Evolutionary conservation across 1,139 yeast genomes (phyloP), one percentile per base, ranked within the genome.

Genomic region (Magnusiomyces ingens): DNA sequence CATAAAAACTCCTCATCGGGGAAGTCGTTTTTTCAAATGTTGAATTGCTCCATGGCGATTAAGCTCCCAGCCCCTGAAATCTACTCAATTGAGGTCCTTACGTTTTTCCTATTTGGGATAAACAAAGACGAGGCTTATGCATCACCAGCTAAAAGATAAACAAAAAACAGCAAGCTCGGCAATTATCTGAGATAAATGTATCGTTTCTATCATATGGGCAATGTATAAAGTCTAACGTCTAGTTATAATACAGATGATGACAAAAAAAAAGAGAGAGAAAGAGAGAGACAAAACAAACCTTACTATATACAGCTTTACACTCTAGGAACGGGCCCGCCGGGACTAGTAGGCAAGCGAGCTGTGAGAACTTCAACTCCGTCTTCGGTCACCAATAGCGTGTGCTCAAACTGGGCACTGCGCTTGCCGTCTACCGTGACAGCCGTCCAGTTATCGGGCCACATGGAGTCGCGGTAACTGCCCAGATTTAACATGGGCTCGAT

Each of bases 401-500:
- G 98, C 71, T 94, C 77, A 64, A 94, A 94, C 71, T 94, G 99
- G 1, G 99, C 99, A 60, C 93, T 84, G 57, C 78, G 74, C 66
- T 82, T 81, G 53, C 98, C 98, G 67, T 93, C 98, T 32, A 80
- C 82, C 18, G 98, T 93, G 26, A 82, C 80, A 1, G 95, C 81
- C 12, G 99, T 94, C 99, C 99, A 94, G 71, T 88, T 87, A 69
- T 94, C 99, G 1, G 99, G 99, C 99, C 99, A 94, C 52, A 83
- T 76, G 56, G 79, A 72, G 69, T 91, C 99, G 64, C 80, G 80
- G 73, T 81, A 84, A 0, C 85, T 74, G n/a, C 99, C 99, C 59
- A 84, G 75, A 66, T 89, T 86, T 62, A 94, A 79, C 99, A 94
- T 94, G 48, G 99, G 99, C 71, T 94, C 99, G 56, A 94, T 90